Evolutionary conservation across 1,284 basidiomycete genomes (phyloP).

Genomic region (Irpex rosettiformis): DNA sequence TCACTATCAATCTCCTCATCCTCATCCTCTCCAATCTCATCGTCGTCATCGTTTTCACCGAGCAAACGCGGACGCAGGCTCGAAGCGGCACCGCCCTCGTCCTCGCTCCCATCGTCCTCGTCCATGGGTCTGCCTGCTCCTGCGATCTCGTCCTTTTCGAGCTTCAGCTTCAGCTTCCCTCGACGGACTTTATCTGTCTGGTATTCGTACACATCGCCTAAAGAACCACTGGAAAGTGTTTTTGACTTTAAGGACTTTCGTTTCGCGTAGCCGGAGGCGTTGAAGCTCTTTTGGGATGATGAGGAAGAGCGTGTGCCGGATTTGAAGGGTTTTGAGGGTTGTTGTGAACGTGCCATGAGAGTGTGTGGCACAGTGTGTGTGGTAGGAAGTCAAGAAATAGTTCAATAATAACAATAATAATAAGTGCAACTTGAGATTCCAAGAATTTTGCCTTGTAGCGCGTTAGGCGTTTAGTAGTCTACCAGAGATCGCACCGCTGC

Average conservation of each 20-base stretch:
- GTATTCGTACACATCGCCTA: conserved; percentile 60
- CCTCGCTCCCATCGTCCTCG: conserved; percentile 24
- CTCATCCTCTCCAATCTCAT: conserved; percentile 54
- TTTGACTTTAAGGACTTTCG: conserved; percentile 44
- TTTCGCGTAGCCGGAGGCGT: conserved; percentile 51
- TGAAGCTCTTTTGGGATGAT: conserved; percentile 27
- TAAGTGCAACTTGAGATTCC: too few species aligned
- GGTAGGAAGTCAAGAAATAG: too few species aligned
- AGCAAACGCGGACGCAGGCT: conserved; percentile 45
- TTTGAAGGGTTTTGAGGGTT: not conserved
- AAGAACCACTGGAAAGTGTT: conserved; percentile 21
- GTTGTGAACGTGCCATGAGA: conserved; percentile 3
- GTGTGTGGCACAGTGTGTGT: not conserved
- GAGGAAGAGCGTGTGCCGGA: not conserved
- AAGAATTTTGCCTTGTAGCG: too few species aligned
- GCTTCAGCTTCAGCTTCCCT: conserved; percentile 48
- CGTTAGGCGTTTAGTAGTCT: too few species aligned
- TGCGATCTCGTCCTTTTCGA: conserved; percentile 54
- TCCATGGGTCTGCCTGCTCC: conserved; percentile 36
- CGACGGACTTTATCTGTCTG: conserved; percentile 51
- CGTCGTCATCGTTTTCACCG: conserved; percentile 56
- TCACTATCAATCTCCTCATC: conserved; percentile 82
- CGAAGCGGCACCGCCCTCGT: conserved; percentile 34
- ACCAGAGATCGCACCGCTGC: too few species aligned
- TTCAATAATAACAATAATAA: too few species aligned